Evolutionary conservation across 2,329 filamentous ascomycete species (phyloP), one percentile per base, ranked within the genome.

Genomic region (Colletotrichum euphorbiae): DNA sequence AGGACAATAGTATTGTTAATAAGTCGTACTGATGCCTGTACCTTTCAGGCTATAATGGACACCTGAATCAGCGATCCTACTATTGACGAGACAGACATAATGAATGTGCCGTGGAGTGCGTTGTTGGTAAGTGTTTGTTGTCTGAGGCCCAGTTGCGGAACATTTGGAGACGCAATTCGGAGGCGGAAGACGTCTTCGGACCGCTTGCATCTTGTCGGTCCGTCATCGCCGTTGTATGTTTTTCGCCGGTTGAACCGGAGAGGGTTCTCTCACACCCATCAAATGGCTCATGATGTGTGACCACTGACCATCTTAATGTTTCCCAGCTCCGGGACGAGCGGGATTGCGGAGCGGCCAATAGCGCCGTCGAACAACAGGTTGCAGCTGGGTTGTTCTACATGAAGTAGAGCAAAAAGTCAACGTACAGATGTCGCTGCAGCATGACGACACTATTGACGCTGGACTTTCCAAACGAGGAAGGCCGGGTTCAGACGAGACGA

Each of bases 381-480:
- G 38, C 61, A 36, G 15, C 33, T 36, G 6, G 42, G 24, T 19
- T n/a, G 28, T 62, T 56, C 38, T 38, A 45, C 28, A 38, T 19
- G 17, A 45, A 19, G 7, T 45, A 15, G 42, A 1, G 36, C 17
- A 19, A 45, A 15, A 45, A 45, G 7, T n/a, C 8, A 45, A 17
- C 3, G 7, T n/a, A 19, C 42, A 45, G n/a, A 8, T 2, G 28
- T 15, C 15, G 50, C 21, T 50, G 45, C 46, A 17, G 33, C 28
- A 8, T 21, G 45, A 33, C 51, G 45, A 19, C 51, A 11, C 28
- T 19, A 28, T 24, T 57, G n/a, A 21, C 24, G 19, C 12, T 24
- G 31, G 36, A 38, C 45, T 33, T 59, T 59, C 36, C 54, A 59
- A 33, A 51, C 43, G 45, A 24, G 51, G 45, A 64, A 51, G 45